Evolutionary conservation across 305 asterid genomes (phyloP), one percentile per base, ranked within the genome.

Genomic region (Fraxinus paxiana): DNA sequence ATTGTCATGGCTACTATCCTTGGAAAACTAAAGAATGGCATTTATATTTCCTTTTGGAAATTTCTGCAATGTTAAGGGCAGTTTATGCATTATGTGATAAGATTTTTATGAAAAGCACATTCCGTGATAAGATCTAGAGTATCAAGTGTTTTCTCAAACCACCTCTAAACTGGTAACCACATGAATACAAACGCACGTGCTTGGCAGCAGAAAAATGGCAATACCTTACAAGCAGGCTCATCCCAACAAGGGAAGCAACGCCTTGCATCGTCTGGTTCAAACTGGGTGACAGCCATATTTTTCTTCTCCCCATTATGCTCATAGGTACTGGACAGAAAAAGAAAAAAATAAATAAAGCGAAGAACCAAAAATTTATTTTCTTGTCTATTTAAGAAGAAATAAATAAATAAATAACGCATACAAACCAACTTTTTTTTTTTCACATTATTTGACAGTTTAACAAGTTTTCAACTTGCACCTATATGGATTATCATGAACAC

Each of bases 191-290:
- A 7, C 22, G 31, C 72, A 71, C 78, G 34, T 6, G 63, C 43
- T 10, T 30, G 76, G 79, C 34, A 31, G 26, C 17, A 28, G 41
- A 18, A 5, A 43, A 31, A 18, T 41, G 77, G 28, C n/a, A 84
- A 79, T 85, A 96, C 99, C 98, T 94, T 96, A 84, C 90, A 91
- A 87, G 97, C 95, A 71, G 99, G 99, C 83, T 96, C 99, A 89
- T 96, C 98, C 98, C 97, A 96, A 84, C 98, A 96, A 33, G 98
- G 99, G 88, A 96, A 96, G 88, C 99, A 96, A 33, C 97, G 88
- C 85, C 99, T 91, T n/a, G 99, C 98, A 89, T 96, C 99, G 54
- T 97, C 98, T 81, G 99, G 99, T 86, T 96, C 99, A 79, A 96
- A 96, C 85, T 96, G 98, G 2, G 98, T 96, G 61, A 96, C 99